Evolutionary conservation across 352 stramenopile species (phyloP).

Genomic region (Globisporangium sylvaticum): DNA sequence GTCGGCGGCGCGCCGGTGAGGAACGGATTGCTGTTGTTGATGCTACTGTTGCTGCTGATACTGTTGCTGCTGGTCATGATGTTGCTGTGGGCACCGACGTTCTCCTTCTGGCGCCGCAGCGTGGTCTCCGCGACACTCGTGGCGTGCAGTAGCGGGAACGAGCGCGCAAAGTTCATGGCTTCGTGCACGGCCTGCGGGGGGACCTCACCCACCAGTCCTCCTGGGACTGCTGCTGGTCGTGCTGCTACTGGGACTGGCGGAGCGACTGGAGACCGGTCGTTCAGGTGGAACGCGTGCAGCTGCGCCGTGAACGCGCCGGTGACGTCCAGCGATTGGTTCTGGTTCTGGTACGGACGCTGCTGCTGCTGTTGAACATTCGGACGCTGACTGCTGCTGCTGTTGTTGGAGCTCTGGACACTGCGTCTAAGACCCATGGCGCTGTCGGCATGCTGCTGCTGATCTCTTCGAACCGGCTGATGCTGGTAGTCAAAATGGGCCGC

Average conservation of each 20-base stretch:
- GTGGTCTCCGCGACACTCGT: slow-evolving; percentile 16
- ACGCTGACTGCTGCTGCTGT: neutral
- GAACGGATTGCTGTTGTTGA: slow-evolving; percentile 1
- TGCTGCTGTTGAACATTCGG: neutral
- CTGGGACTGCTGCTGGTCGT: too few species aligned
- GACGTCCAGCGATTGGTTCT: slow-evolving; percentile 8
- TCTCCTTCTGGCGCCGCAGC: slow-evolving; percentile 9
- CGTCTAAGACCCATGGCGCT: neutral
- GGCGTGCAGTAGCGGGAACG: slow-evolving; percentile 38
- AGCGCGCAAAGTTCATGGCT: slow-evolving; percentile 27
- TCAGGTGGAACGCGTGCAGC: slow-evolving; percentile 8
- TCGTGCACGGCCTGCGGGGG: slow-evolving; percentile 5
- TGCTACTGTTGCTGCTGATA: neutral
- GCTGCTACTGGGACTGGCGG: neutral
- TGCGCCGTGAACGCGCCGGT: slow-evolving; percentile 7
- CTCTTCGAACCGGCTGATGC: neutral
- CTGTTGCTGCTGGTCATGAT: neutral
- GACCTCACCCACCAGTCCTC: neutral
- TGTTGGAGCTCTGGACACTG: neutral
- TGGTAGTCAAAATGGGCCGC: neutral
- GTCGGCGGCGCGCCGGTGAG: neutral
- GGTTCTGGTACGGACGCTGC: neutral
- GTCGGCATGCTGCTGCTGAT: neutral
- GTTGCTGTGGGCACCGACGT: neutral
- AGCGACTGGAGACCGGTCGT: slow-evolving; percentile 1